phyloP scores from a whole-genome alignment of 768 basidiomycete species.

The Boletus vermiculosoides region DNA sequence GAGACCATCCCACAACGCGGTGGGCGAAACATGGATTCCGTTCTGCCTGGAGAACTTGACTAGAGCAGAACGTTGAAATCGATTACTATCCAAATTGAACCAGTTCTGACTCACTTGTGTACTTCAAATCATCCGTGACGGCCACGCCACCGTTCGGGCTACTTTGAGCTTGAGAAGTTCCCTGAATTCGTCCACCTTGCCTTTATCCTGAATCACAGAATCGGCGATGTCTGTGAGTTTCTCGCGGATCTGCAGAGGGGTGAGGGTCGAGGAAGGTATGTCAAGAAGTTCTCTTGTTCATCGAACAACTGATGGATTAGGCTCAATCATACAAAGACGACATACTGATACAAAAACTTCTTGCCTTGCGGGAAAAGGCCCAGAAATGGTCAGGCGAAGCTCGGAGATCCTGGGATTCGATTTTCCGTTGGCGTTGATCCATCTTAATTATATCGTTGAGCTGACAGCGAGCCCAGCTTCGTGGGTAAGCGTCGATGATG shows the following conservation, averaged over 20 bases:
- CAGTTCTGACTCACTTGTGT: slow-evolving; percentile 59
- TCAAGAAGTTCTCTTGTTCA: slow-evolving; percentile 77
- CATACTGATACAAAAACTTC: slow-evolving; percentile 12
- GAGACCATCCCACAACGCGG: slow-evolving; percentile 74
- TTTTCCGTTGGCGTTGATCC: background rate
- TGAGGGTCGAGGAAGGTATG: slow-evolving; percentile 62
- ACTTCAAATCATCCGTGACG: slow-evolving; percentile 85
- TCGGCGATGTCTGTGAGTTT: slow-evolving; percentile 64
- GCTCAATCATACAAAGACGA: background rate
- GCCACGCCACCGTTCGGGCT: slow-evolving; percentile 75
- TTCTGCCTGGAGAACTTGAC: slow-evolving; percentile 94
- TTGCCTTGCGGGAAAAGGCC: slow-evolving; percentile 67
- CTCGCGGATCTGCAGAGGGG: slow-evolving; percentile 70
- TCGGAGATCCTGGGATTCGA: slow-evolving; percentile 53
- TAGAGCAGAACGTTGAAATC: slow-evolving; percentile 28
- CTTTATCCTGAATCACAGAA: slow-evolving; percentile 46
- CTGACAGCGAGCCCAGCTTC: slow-evolving; percentile 81
- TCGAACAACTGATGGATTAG: slow-evolving; percentile 62
- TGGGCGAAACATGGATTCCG: slow-evolving; percentile 87
- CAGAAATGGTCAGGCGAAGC: slow-evolving; percentile 78
- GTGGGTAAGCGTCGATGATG: slow-evolving; percentile 67
- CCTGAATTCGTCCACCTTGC: slow-evolving; percentile 52
- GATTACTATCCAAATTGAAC: background rate
- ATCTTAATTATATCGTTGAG: background rate
- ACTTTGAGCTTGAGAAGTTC: slow-evolving; percentile 59